Conservation (phyloP, 192 early-diverging fungal genomes). For the Coemansia sp. region DNA sequence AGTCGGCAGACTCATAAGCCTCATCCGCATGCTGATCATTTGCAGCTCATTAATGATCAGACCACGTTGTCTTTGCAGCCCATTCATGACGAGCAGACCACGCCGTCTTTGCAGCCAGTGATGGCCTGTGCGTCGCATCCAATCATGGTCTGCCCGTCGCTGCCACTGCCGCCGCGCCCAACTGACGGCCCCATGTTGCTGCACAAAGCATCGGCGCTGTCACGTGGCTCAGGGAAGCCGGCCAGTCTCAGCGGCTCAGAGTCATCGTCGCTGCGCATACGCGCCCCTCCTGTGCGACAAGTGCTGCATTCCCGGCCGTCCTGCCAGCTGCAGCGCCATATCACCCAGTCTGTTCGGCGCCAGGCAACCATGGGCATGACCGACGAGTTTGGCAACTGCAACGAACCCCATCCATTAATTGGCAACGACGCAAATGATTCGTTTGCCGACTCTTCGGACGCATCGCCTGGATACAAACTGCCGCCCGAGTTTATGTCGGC, state of each 20-base stretch:
- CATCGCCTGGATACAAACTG: conserved; percentile 33
- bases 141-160: conserved; percentile 26
- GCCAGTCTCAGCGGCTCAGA: conserved; percentile 10
- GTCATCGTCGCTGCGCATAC: conserved; percentile 14
- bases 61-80: neutral
- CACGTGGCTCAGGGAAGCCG: conserved; percentile 18
- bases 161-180: conserved; percentile 24
- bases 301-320: conserved; percentile 8
- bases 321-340: conserved; percentile 8
- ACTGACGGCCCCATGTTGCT: conserved; percentile 20
- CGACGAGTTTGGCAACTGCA: conserved; percentile 47
- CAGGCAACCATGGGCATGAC: conserved; percentile 50
- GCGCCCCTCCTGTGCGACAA: conserved; percentile 10
- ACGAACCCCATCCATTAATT: conserved; percentile 6
- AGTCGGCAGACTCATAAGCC: conserved; percentile 38
- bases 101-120: conserved; percentile 11
- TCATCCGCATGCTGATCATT: neutral
- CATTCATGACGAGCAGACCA: neutral
- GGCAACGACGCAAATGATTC: neutral
- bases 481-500: conserved; percentile 44
- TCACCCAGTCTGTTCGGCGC: conserved; percentile 24
- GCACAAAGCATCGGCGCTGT: conserved; percentile 37
- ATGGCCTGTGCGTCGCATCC: neutral
- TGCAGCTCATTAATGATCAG: neutral
- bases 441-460: conserved; percentile 1